These are phyloP conservation scores for Sclerotinia spermophila DNA, from an alignment of 2,329 filamentous ascomycete species.

Conservation along the genomic window DNA sequence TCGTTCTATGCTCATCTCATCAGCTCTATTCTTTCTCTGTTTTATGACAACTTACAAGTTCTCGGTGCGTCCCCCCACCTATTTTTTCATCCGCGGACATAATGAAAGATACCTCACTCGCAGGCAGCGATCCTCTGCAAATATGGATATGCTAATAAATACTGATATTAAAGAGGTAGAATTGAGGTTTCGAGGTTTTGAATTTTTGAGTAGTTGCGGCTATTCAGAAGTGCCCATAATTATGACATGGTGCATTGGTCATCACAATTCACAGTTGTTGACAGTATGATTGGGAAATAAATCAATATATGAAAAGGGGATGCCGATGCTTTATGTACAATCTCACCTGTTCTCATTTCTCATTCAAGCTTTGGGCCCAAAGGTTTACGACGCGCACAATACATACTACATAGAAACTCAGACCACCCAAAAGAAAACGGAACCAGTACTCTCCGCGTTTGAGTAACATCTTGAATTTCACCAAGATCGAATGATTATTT, in stretches of 20 bases:
- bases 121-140: not conserved
- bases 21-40: not conserved
- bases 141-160: not conserved
- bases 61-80: not conserved
- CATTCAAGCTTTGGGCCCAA: not conserved
- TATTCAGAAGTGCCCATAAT: not conserved
- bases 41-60: not conserved
- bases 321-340: not conserved
- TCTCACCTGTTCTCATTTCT: not conserved
- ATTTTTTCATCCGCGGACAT: conserved; percentile 2
- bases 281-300: not conserved
- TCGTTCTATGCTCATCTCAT: not conserved
- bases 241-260: not conserved
- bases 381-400: not conserved
- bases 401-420: not conserved
- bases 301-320: not conserved
- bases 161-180: not conserved
- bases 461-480: not conserved
- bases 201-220: not conserved
- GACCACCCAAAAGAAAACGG: not conserved
- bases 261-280: not conserved
- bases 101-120: not conserved
- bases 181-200: not conserved
- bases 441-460: not conserved
- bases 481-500: not conserved